Conservation (phyloP, 768 basidiomycete genomes). For the Termitomyces sp. region DNA sequence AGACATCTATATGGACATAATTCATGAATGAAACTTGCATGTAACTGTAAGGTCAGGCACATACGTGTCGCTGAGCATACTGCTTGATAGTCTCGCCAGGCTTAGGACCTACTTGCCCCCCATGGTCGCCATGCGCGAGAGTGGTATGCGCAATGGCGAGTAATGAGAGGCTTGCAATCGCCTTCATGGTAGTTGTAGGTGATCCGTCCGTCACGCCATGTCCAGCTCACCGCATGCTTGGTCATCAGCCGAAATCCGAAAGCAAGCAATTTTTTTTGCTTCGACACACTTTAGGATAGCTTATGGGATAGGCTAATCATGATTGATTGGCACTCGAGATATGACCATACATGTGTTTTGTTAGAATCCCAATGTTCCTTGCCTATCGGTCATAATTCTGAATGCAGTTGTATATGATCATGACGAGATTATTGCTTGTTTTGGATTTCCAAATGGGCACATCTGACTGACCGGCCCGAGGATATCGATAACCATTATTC, state of each 20-base stretch:
- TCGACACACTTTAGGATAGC: too few species aligned
- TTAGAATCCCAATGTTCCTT: not conserved
- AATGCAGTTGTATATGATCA: not conserved
- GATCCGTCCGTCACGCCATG: not conserved
- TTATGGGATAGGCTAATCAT: not conserved
- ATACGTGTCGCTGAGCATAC: constrained; percentile 90
- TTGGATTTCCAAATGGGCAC: not conserved
- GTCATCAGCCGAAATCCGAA: constrained; percentile 11
- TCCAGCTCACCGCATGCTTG: constrained; percentile 1
- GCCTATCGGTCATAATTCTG: not conserved
- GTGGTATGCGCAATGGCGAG: constrained; percentile 30
- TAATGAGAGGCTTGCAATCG: constrained; percentile 40
- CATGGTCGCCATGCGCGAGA: constrained; percentile 61
- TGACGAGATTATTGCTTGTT: not conserved
- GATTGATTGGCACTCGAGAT: not conserved
- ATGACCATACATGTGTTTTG: not conserved
- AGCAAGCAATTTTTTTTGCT: not conserved
- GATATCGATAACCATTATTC: too few species aligned
- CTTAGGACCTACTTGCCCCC: constrained; percentile 33
- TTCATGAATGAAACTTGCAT: constrained; percentile 14
- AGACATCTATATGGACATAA: constrained; percentile 61
- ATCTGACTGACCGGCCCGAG: too few species aligned
- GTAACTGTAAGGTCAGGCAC: constrained; percentile 29
- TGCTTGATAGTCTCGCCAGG: constrained; percentile 66
- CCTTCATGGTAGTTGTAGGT: constrained; percentile 39